phyloP scores from a whole-genome alignment of 2,329 filamentous ascomycete genomes.

The Camillea tinctor region DNA sequence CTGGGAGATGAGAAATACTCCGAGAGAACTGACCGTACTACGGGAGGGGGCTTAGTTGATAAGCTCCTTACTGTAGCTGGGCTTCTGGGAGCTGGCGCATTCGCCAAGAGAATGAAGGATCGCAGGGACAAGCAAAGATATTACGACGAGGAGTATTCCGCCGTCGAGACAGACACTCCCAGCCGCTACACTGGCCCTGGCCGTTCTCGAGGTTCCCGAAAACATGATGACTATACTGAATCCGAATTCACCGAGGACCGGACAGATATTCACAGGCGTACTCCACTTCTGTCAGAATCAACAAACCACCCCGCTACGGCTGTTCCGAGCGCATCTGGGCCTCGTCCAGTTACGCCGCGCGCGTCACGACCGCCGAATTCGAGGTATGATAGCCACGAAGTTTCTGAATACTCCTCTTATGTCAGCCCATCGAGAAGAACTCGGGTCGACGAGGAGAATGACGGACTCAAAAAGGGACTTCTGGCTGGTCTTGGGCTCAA shows the following conservation, averaged over 20 bases:
- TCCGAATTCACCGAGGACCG: conserved; percentile 49
- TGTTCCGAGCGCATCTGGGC: conserved; percentile 45
- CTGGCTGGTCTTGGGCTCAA: conserved; percentile 65
- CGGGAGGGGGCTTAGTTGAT: conserved; percentile 53
- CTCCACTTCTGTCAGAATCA: conserved; percentile 48
- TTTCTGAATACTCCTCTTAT: conserved; percentile 60
- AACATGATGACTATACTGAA: conserved; percentile 35
- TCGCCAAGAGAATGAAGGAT: conserved; percentile 59
- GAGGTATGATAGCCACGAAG: conserved; percentile 45
- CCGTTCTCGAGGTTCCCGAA: conserved; percentile 32
- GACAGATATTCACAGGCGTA: conserved; percentile 32
- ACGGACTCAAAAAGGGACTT: conserved; percentile 54
- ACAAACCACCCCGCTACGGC: conserved; percentile 44
- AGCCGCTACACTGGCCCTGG: conserved; percentile 41
- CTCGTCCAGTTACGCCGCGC: conserved; percentile 47
- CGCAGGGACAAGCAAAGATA: conserved; percentile 45
- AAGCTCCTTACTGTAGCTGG: conserved; percentile 61
- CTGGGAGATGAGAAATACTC: conserved; percentile 64
- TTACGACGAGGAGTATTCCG: conserved; percentile 61
- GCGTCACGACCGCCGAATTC: conserved; percentile 43
- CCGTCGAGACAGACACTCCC: conserved; percentile 61
- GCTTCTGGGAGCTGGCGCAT: conserved; percentile 59
- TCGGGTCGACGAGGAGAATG: conserved; percentile 39
- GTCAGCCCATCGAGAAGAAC: conserved; percentile 61
- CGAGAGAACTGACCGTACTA: conserved; percentile 41